Base-by-base conservation (phyloP, 345 rosid species). In the Durio zibethinus region DNA sequence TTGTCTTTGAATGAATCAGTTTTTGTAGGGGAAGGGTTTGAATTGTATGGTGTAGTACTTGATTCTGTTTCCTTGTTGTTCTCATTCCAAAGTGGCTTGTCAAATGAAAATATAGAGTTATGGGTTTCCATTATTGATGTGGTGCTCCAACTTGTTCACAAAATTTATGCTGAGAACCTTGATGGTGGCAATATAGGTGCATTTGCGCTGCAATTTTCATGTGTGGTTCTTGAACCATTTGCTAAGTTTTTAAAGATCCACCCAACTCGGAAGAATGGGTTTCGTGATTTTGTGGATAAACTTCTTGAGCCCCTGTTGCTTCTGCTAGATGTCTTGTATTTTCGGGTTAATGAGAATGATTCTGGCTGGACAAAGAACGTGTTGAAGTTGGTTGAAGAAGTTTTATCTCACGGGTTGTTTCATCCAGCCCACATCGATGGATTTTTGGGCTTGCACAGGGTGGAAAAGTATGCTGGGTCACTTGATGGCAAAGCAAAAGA, bases 371-470 rank as follows among this genome's bases (percentile, higher is more conserved):
- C 75, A 33, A 78, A 73, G 79, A 82, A 80, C 40, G 83, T 93
- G 79, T 53, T 87, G 74, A 78, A 78, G 85, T 76, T 86, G 81
- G 83, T 86, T 64, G 88, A 87, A 83, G 94, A 90, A 63, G 89
- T 89, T 74, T 77, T 93, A 68, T 85, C 90, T 72, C 86, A 86
- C 31, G 98, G 92, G 72, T 65, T 93, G 77, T 93, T 92, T 83
- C 95, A 96, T 82, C 86, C 94, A 47, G 77, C 79, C 35, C 98
- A 96, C 71, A 77, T 92, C 61, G 97, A 92, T 85, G 99, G 97
- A 59, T 93, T 93, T 79, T 79, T 93, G 72, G 84, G 84, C 80
- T 87, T 93, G 82, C 83, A 76, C 4, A 84, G 85, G 80, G 52
- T 80, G 35, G 88, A 86, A 74, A 93, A 82, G 84, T 90, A 91